Conservation (phyloP, 2,329 filamentous ascomycete species). For the Claviceps quebecensis region DNA sequence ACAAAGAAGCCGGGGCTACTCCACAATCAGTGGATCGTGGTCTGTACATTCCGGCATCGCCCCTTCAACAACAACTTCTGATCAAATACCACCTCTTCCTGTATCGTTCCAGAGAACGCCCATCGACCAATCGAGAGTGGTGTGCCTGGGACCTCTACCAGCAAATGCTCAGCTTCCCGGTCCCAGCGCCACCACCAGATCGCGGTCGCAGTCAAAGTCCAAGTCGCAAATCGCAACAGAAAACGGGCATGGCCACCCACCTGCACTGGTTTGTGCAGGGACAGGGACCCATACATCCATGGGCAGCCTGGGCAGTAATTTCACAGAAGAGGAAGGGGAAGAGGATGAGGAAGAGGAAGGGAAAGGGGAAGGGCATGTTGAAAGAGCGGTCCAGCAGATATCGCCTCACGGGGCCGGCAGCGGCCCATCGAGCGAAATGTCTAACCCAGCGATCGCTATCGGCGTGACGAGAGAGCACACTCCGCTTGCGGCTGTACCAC, state of each 20-base stretch:
- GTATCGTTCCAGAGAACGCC: conserved; percentile 29
- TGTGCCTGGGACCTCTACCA: conserved; percentile 42
- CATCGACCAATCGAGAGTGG: conserved; percentile 37
- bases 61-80: background rate
- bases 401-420: conserved; percentile 4
- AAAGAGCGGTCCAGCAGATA: conserved; percentile 15
- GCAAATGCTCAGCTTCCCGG: conserved; percentile 25
- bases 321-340: conserved; percentile 35
- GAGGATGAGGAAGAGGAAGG: conserved; percentile 20
- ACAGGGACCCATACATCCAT: conserved; percentile 10
- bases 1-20: conserved; percentile 7
- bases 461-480: background rate
- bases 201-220: background rate
- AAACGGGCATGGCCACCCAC: conserved; percentile 3
- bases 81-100: conserved; percentile 3
- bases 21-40: conserved; percentile 4
- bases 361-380: conserved; percentile 31
- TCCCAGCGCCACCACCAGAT: conserved; percentile 6
- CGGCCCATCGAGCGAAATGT: background rate
- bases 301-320: conserved; percentile 40
- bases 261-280: conserved; percentile 3
- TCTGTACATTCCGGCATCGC: conserved; percentile 3
- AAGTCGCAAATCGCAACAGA: background rate
- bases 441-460: background rate
- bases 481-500: background rate